Base-by-base conservation (phyloP, 2,329 filamentous ascomycete species). In the Pochonia chlamydosporia region DNA sequence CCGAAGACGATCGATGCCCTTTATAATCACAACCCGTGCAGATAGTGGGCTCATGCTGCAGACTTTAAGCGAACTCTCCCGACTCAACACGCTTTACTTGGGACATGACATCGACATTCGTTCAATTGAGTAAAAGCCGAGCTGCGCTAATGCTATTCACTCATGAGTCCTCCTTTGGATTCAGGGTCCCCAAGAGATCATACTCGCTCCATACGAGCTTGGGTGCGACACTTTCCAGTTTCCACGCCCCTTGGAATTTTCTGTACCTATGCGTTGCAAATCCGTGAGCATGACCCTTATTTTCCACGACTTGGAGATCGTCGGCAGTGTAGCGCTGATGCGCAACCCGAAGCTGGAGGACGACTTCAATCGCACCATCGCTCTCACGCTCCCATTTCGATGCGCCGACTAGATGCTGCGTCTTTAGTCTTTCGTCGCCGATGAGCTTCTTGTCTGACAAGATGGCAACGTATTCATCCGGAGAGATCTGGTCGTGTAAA, bases 331-430 rank as follows among this genome's bases (percentile, higher is more conserved):
- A 83, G 43, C 76, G 70, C 66, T 83, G 79, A 58, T 84, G 80
- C 3, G 79, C 78, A 28, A 81, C 79, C 36, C 80, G 76, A 42
- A 82, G 64, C 66, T 82, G 79, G 63, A 81, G 78, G 58, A 76
- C 71, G n/a, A 79, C 79, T 48, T 80, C 65, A 42, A 81, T 72
- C 59, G 80, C 73, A n/a, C 70, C 76, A 49, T 80, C 78, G 2
- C 73, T 77, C 33, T 81, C 61, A 54, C 72, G 74, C 59, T 79
- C 72, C 75, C 75, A 84, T 62, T 75, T 75, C 16, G 74, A 73
- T 28, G 70, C 74, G 44, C 80, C 79, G 55, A 84, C 75, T 57
- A 84, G 76, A 65, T 85, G 82, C 62, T 85, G 82, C 6, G 81
- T 85, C 63, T 76, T 78, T 48, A 85, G 69, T 18, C 77, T 71